Base-by-base conservation (phyloP, 352 stramenopile genomes). In the Pythium rishiriense region DNA sequence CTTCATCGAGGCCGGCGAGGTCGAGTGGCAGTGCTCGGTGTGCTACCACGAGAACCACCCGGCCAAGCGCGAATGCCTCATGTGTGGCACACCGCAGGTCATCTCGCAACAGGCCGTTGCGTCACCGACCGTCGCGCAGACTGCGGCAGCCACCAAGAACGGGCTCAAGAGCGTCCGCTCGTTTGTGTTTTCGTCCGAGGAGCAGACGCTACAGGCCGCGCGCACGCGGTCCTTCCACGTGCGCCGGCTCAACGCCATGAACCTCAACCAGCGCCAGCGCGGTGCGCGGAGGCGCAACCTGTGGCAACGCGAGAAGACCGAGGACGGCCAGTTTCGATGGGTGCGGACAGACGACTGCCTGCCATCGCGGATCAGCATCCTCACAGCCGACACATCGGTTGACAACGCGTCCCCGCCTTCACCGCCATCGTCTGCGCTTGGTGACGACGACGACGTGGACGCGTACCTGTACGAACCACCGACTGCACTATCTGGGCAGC, bases 31-130 rank as follows among this genome's bases (percentile, higher is more conserved):
- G 72, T 94, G 85, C 54, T 88, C 80, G 0, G 72, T 94, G 35
- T 94, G 85, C 61, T 94, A 94, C 53, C 80, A 94, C 49, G 85
- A 93, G 35, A 94, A 93, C 60, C 85, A 93, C 63, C 85, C 85
- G 26, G 83, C 81, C 24, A 94, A 93, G 65, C 74, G 63, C 53
- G 85, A 93, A 53, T 94, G 85, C 69, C 69, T 94, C 48, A 87
- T 94, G 79, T 94, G 85, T 62, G 85, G 85, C 22, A 93, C 85
- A 0, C 79, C 82, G 9, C 80, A 94, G 79, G 81, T 92, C 35
- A 84, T 94, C 51, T 92, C 83, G 1, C 70, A 88, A 52, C 79
- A 88, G 52, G 78, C 73, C 6, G 42, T 82, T 0, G 70, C 66
- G 25, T 77, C 75, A 15, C 69, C 78, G 11, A 41, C 77, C 19